Evolutionary conservation across 169 alveolate genomes (phyloP).

Genomic region (Plasmodium fragile): DNA sequence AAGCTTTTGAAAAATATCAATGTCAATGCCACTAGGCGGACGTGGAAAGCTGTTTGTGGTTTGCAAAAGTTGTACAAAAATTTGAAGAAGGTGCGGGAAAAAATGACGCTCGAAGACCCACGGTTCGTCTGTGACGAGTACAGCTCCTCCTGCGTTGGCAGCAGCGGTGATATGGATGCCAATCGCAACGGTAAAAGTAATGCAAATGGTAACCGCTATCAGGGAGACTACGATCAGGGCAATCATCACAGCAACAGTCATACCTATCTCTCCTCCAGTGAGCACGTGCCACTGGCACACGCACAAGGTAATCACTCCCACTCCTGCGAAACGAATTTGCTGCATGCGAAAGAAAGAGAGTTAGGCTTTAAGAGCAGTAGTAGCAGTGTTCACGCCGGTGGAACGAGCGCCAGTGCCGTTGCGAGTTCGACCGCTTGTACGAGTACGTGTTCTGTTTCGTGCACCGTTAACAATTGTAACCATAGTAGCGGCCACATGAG

Average conservation of each 20-base stretch:
- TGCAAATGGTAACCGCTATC: background rate
- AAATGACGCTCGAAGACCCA: slow-evolving; percentile 31
- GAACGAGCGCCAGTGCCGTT: background rate
- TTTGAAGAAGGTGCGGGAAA: slow-evolving; percentile 33
- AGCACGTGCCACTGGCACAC: background rate
- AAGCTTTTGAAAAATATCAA: slow-evolving; percentile 42
- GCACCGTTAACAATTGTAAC: background rate
- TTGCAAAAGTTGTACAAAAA: slow-evolving; percentile 56
- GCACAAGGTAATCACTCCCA: slow-evolving; percentile 18
- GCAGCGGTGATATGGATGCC: background rate
- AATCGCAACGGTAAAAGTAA: background rate
- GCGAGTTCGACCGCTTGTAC: background rate
- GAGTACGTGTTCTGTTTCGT: background rate
- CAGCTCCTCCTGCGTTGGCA: background rate
- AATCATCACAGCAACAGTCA: background rate
- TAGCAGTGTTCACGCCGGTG: slow-evolving; percentile 12
- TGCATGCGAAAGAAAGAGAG: slow-evolving; percentile 15
- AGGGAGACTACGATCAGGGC: background rate
- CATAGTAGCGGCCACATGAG: background rate
- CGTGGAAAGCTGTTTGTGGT: slow-evolving; percentile 63
- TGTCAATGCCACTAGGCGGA: slow-evolving; percentile 66
- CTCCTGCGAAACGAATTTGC: slow-evolving; percentile 1
- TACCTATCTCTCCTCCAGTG: background rate
- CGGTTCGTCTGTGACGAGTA: background rate
- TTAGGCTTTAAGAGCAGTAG: background rate